Conservation (phyloP, 306 rosid species). For the Hippophae rhamnoides region DNA sequence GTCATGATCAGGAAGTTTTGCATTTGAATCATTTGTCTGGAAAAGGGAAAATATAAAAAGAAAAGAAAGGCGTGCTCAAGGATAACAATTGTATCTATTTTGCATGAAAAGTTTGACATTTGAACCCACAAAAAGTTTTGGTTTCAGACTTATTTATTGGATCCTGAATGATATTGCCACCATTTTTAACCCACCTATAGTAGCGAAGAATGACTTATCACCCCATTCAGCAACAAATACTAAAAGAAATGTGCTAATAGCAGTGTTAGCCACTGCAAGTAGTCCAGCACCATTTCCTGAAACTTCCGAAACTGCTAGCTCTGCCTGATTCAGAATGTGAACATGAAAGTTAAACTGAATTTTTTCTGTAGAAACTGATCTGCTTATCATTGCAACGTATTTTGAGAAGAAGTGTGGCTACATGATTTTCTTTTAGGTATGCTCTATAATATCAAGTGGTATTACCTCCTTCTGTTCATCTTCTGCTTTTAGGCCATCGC, state of each 20-base stretch:
- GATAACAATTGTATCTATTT: conserved; percentile 9
- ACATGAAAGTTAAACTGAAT: conserved; percentile 12
- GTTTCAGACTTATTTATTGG: too few relatives aligned
- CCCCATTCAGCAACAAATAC: conserved; percentile 99
- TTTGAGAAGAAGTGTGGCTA: conserved; percentile 9
- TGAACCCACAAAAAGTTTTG: too few relatives aligned
- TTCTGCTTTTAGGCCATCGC: conserved; percentile 65
- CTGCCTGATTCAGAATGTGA: conserved; percentile 69
- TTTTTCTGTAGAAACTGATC: background rate
- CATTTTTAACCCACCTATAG: conserved; percentile 57
- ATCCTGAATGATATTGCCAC: background rate
- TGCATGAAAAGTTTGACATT: background rate
- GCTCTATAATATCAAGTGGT: conserved; percentile 6
- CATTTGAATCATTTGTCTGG: too few relatives aligned
- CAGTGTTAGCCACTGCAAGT: conserved; percentile 71
- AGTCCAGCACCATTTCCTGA: conserved; percentile 85
- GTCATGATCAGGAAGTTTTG: background rate
- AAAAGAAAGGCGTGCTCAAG: background rate
- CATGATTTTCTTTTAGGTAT: background rate
- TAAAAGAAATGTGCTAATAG: conserved; percentile 58
- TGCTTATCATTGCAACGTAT: conserved; percentile 1
- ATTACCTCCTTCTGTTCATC: conserved; percentile 95
- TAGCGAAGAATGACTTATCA: conserved; percentile 92
- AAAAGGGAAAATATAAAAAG: too few relatives aligned
- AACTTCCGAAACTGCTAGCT: conserved; percentile 80